These are phyloP conservation scores for Pseudofabraea citricarpa DNA, from an alignment of 2,329 filamentous ascomycete genomes.

Conservation along the genomic window DNA sequence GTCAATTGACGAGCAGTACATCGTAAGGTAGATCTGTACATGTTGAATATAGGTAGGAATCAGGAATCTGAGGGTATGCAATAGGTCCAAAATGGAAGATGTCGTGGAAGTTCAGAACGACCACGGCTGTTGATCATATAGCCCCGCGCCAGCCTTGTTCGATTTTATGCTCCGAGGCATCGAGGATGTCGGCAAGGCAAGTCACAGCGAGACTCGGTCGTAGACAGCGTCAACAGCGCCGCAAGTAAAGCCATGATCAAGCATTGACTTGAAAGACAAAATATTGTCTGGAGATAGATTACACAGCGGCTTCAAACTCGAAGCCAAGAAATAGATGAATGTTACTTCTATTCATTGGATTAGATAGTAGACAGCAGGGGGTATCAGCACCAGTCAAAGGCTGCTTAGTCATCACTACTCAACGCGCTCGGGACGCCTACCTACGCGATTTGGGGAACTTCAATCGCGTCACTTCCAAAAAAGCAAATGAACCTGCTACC, in stretches of 20 bases:
- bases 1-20: conserved; percentile 17
- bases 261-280: too few relatives aligned
- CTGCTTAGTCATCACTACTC: conserved; percentile 4
- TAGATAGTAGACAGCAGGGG: too few relatives aligned
- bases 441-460: too few relatives aligned
- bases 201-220: background rate
- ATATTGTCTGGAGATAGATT: too few relatives aligned
- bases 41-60: conserved; percentile 9
- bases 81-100: too few relatives aligned
- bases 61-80: background rate
- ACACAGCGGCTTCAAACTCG: too few relatives aligned
- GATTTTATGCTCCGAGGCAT: background rate
- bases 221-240: conserved; percentile 1
- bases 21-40: conserved; percentile 24
- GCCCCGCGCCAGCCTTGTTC: background rate
- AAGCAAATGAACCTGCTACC: conserved; percentile 2
- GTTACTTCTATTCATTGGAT: too few relatives aligned
- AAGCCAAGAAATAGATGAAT: too few relatives aligned
- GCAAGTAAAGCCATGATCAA: too few relatives aligned
- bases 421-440: conserved; percentile 9
- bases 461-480: too few relatives aligned
- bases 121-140: background rate
- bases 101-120: too few relatives aligned
- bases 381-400: background rate
- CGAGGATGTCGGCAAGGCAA: background rate